Percentiles rank a stretch among this genome's conserved stretches.
phyloP scores from a whole-genome alignment of 345 rosid genomes.

The Citrus unshiu region DNA sequence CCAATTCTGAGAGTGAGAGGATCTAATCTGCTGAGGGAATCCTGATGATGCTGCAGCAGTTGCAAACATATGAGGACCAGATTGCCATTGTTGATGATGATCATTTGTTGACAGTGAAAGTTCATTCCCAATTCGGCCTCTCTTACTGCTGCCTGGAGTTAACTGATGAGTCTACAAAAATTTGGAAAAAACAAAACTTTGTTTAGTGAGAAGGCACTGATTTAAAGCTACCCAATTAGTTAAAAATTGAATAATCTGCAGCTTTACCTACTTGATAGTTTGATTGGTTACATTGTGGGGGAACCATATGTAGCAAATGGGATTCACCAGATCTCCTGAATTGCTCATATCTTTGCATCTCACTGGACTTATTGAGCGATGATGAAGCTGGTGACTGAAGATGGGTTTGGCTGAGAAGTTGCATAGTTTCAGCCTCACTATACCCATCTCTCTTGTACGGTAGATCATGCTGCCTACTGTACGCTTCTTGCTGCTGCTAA shows the following conservation, averaged over 20 bases:
- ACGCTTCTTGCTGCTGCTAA: conserved; percentile 19
- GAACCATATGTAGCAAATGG: conserved; percentile 31
- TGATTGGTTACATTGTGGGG: conserved; percentile 31
- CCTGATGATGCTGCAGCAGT: conserved; percentile 99
- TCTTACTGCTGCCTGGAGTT: conserved; percentile 54
- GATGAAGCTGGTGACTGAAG: conserved; percentile 41
- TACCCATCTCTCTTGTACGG: conserved; percentile 23
- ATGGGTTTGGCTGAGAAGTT: conserved; percentile 53
- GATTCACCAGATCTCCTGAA: conserved; percentile 29
- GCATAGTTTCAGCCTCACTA: conserved; percentile 47
- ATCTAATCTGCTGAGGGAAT: conserved; percentile 70
- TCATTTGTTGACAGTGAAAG: conserved; percentile 46
- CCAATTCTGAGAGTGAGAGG: conserved; percentile 46
- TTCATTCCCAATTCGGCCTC: conserved; percentile 55
- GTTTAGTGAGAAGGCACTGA: background rate
- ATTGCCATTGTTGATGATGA: conserved; percentile 36
- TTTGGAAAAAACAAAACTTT: background rate
- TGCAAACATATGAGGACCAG: conserved; percentile 51
- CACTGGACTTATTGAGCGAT: conserved; percentile 18
- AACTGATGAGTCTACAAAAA: conserved; percentile 32
- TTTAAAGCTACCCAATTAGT: background rate
- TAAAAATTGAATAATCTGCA: background rate
- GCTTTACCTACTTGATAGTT: conserved; percentile 30
- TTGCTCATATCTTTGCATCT: conserved; percentile 38
- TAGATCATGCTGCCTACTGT: conserved; percentile 17